A percentile compares a stretch with the other conserved stretches of the same genome.
Evolutionary conservation across 2,329 filamentous ascomycete genomes (phyloP).

Genomic region (Colletotrichum sp.): DNA sequence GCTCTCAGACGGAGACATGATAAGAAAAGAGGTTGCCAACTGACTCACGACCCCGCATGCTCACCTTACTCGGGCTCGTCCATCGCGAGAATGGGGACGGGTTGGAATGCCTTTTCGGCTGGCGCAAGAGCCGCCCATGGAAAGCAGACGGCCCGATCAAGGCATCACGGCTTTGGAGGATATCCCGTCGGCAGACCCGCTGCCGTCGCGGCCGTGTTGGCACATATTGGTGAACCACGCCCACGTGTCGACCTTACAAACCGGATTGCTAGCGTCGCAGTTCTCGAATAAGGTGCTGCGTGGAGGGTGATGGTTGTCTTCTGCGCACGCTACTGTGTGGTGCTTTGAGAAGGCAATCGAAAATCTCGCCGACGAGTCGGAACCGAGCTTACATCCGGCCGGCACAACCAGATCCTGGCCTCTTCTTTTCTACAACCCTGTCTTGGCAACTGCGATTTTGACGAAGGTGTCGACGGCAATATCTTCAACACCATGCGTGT

Average conservation of each 20-base stretch:
- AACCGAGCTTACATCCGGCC: neutral
- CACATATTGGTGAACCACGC: neutral
- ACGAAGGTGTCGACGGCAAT: neutral
- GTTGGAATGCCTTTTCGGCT: neutral
- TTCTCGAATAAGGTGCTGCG: neutral
- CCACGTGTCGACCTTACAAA: neutral
- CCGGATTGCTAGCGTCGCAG: neutral
- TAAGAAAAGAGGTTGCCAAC: neutral
- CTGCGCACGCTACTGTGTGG: neutral
- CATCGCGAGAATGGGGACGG: neutral
- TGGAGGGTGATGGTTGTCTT: neutral
- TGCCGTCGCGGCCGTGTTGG: neutral
- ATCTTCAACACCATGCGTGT: neutral
- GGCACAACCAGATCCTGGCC: neutral
- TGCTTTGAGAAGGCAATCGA: neutral
- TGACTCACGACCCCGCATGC: conserved; percentile 2
- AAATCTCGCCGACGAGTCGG: neutral
- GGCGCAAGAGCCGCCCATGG: neutral
- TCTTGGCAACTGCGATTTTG: neutral
- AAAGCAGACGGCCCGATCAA: neutral
- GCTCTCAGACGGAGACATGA: neutral
- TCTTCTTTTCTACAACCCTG: neutral
- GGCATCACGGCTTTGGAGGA: neutral
- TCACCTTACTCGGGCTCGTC: neutral
- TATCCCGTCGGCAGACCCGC: neutral